Evolutionary conservation across 1,284 basidiomycete genomes (phyloP), one percentile per base, ranked within the genome.

Genomic region (Vanrija sp.): DNA sequence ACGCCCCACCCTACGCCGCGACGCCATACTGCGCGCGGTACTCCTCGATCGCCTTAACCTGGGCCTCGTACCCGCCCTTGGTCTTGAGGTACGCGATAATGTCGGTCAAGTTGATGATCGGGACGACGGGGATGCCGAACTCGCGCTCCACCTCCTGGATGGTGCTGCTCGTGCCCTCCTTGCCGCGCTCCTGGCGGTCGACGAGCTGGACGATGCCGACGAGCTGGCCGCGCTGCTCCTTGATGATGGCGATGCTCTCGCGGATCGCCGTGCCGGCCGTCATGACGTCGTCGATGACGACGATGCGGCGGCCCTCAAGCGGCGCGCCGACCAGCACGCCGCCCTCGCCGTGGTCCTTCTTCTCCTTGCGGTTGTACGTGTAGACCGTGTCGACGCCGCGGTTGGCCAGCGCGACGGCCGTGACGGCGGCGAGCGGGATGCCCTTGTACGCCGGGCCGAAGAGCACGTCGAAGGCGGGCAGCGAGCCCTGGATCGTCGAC

Each of bases 381-480:
- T 85, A 81, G 25, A 39, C 53, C 8, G 23, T 25, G 43, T 57
- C 44, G 19, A 25, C 31, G 22, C 59, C 59, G 39, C 45, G 44
- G 47, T 57, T 54, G 4, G 59, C 49, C 35, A 98, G 80, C 27
- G 87, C 81, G 23, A 96, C 81, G 3, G 89, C 82, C 1, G 94
- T 93, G 44, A 88, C 84, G 0, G 95, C 88, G 0, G 92, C 94
- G 45, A 99, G 84, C 0, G 95, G 85, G 68, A 98, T 98, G 39
- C 93, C 95, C 78, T 98, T 98, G 81, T 98, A 98, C 3, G 96
- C 95, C 0, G 95, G 96, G 0, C 95, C 96, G 68, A 98, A 97
- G 25, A 98, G 81, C 41, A 98, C 83, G 66, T 96, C 92, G 65
- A 97, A 96, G 49, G 80, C 65, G 2, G 85, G 85, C 15, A 88